Evolutionary conservation across 768 basidiomycete genomes (phyloP).

Genomic region (Hydnum rufescens): DNA sequence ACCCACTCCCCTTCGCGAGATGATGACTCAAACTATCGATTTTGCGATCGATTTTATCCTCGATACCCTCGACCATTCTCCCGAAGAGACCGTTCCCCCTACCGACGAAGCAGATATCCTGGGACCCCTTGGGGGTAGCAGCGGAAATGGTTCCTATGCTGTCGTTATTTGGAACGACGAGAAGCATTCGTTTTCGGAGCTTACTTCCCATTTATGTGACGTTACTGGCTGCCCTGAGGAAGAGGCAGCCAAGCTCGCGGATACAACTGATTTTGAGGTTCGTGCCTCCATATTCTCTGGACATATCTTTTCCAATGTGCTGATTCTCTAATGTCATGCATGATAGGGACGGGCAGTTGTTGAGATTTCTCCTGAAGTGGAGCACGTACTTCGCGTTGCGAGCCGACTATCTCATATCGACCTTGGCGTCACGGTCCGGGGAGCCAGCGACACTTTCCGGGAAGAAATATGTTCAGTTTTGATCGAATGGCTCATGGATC

Average conservation of each 20-base stretch:
- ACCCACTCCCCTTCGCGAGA: constrained; percentile 50
- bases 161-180: constrained; percentile 93
- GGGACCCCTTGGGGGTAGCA: neutral
- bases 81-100: constrained; percentile 55
- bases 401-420: constrained; percentile 72
- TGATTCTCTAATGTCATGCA: neutral
- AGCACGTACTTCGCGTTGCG: constrained; percentile 53
- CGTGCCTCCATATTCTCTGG: constrained; percentile 7
- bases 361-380: constrained; percentile 37
- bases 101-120: constrained; percentile 38
- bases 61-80: constrained; percentile 63
- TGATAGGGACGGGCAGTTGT: constrained; percentile 58
- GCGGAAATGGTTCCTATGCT: constrained; percentile 29
- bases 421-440: constrained; percentile 72
- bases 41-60: constrained; percentile 70
- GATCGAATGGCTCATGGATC: constrained; percentile 69
- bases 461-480: constrained; percentile 71
- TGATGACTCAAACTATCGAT: constrained; percentile 50
- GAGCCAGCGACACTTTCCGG: constrained; percentile 71
- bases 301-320: neutral
- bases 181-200: constrained; percentile 83
- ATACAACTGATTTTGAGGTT: constrained; percentile 44
- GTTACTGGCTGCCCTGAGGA: constrained; percentile 29
- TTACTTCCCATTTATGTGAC: constrained; percentile 52
- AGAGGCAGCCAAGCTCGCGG: constrained; percentile 36